phyloP scores from a whole-genome alignment of 176 grass and related monocot genomes.

The Ensete glaucum region DNA sequence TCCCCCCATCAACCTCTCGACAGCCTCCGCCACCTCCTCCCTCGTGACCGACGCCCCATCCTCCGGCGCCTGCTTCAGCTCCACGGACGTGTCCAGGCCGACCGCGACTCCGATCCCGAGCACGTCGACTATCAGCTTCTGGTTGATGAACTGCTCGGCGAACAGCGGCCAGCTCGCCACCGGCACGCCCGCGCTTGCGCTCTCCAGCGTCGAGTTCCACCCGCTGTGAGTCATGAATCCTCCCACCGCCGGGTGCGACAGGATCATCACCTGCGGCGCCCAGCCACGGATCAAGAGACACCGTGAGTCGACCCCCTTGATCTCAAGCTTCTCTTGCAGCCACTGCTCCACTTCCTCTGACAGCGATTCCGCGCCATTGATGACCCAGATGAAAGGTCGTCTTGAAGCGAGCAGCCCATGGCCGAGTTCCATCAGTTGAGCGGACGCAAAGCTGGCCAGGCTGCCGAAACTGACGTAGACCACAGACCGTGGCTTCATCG shows the following conservation, averaged over 20 bases:
- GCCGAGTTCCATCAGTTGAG: slow-evolving; percentile 62
- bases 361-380: slow-evolving; percentile 27
- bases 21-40: slow-evolving; percentile 22
- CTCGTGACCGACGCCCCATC: neutral
- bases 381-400: slow-evolving; percentile 42
- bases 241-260: slow-evolving; percentile 42
- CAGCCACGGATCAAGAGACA: slow-evolving; percentile 40
- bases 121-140: slow-evolving; percentile 62
- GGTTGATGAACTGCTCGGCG: slow-evolving; percentile 65
- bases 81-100: slow-evolving; percentile 19
- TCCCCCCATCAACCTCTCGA: slow-evolving; percentile 38
- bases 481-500: slow-evolving; percentile 35
- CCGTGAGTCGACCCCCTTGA: slow-evolving; percentile 5
- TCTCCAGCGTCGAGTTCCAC: slow-evolving; percentile 74
- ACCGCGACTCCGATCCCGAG: slow-evolving; percentile 50
- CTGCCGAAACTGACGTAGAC: slow-evolving; percentile 77
- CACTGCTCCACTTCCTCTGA: slow-evolving; percentile 30
- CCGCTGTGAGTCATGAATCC: slow-evolving; percentile 77
- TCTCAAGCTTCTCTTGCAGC: slow-evolving; percentile 22
- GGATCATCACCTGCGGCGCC: slow-evolving; percentile 64
- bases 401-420: slow-evolving; percentile 34
- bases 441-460: slow-evolving; percentile 20
- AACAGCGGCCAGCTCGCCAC: slow-evolving; percentile 61
- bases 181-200: slow-evolving; percentile 40
- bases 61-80: neutral